Base-by-base conservation (phyloP, 2,329 filamentous ascomycete genomes). In the Penicillium verrucosum region DNA sequence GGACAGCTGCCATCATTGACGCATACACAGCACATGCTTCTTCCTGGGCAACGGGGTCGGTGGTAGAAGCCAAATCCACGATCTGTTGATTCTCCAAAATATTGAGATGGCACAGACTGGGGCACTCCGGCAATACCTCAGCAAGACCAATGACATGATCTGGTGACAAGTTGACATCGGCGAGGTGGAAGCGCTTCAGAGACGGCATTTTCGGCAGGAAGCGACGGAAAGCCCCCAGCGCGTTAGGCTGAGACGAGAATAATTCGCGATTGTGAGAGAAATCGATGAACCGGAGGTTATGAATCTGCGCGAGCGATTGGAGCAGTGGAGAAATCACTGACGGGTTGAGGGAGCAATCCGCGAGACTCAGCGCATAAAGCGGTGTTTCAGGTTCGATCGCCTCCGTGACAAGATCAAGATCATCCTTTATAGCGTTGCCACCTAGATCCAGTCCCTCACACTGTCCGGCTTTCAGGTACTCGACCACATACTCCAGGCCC, bases 21-120 rank as follows among this genome's bases (percentile, higher is more conserved):
- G 94, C 92, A 71, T 96, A 97, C 7, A 97, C 77, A 1, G 94
- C 94, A 66, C 90, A 96, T 0, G 94, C 93, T 74, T 97, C 93
- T 75, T 97, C 93, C 72, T 97, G 91, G 1, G 81, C 82, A 55
- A 86, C 86, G 65, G 94, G 90, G 6, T 90, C 89, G 49, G 82
- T 89, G 0, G 91, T 89, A 5, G 91, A 88, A 25, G 96, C 81
- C 5, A 97, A 78, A 58, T 86, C 82, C 0, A 85, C 81, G 41
- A 77, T 73, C 11, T 65, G 62, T n/a, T 72, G 66, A 66, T 99
- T 99, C 63, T 94, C 89, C 38, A 96, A 77, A 4, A 97, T 83
- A 68, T 88, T 94, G 61, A 99, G 81, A 75, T 97, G 93, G 8
- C 92, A 92, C 34, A 99, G 81, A 41, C 83, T 85, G 40, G 83